Percentiles rank a stretch among this genome's conserved stretches.
These are phyloP conservation scores for Ettlia oleoabundans DNA, from an alignment of 139 green algal genomes.

Conservation along the genomic window DNA sequence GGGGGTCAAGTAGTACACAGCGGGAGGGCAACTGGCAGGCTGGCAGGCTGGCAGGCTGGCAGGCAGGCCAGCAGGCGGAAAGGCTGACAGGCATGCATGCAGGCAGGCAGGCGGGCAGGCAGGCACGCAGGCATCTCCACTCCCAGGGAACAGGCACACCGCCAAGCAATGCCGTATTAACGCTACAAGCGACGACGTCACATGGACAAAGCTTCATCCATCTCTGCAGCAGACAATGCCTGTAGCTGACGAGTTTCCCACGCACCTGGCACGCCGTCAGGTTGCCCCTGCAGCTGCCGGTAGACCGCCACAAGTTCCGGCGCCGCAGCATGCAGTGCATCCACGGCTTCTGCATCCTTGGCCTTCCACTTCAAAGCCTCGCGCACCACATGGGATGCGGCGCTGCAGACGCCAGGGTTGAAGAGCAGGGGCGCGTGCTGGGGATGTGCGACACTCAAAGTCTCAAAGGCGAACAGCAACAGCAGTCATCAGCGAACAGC, in stretches of 20 bases:
- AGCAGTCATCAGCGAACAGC: neutral
- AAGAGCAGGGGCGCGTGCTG: neutral
- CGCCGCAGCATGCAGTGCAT: constrained; percentile 55
- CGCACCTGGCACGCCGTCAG: constrained; percentile 21
- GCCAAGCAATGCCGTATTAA: too few species aligned
- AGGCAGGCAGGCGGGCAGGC: too few species aligned
- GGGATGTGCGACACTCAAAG: neutral
- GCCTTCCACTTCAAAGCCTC: constrained; percentile 80
- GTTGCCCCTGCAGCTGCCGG: constrained; percentile 34
- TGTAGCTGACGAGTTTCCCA: neutral
- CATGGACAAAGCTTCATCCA: too few species aligned
- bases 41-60: too few species aligned
- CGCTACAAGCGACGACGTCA: neutral
- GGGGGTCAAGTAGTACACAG: neutral
- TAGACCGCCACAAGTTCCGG: constrained; percentile 51
- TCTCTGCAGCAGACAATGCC: neutral
- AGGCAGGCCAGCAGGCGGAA: too few species aligned
- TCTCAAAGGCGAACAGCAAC: neutral
- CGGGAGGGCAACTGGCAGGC: neutral
- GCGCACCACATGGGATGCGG: constrained; percentile 56
- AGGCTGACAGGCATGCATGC: too few species aligned
- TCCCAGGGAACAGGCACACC: too few species aligned
- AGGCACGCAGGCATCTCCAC: too few species aligned
- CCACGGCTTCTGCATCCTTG: constrained; percentile 65
- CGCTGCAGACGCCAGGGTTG: constrained; percentile 8